Base-by-base conservation (phyloP, 768 basidiomycete species). In the Leccinum variicolor region DNA sequence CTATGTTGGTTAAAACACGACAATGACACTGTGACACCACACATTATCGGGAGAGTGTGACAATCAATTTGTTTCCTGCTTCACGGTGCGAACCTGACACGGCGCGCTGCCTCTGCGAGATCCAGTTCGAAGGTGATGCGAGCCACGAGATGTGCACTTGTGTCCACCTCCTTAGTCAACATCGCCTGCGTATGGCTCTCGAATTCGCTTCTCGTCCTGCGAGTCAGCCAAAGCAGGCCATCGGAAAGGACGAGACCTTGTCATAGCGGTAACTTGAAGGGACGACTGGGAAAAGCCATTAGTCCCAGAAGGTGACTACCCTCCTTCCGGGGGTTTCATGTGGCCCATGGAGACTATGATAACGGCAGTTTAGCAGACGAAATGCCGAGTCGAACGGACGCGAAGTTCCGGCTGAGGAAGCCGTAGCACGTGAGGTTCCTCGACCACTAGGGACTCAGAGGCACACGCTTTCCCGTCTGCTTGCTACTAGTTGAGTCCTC, bases 21-120 rank as follows among this genome's bases (percentile, higher is more conserved):
- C 11, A 5, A 31, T 11, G 29, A 11, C 29, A 31, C 29, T 31
- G 4, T 31, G 29, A 31, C 29, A 89, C 86, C 77, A 62, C 84
- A 87, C 87, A 88, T 89, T 64, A 89, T 70, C 21, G 86, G 87
- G 33, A 89, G 67, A 26, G 89, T 82, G 68, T 87, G 82, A 58
- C 71, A 70, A 70, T 90, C 87, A 48, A 90, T 87, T 69, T 90
- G 88, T 64, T 70, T 76, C 59, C 82, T 79, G 47, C 9, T 0
- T 41, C n/a, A 26, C 46, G 6, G 29, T 25, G 25, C 49, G 64
- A 74, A 82, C 83, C 84, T 75, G 52, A 89, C 72, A 48, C n/a
- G n/a, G 4, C 82, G 76, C 26, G 69, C 49, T 0, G 79, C 79
- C 66, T 87, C 86, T 3, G 57, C 71, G 2, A 81, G 81, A 57